A percentile compares a stretch with the other conserved stretches of the same genome.
These are phyloP conservation scores for Serendipita sp. DNA, from an alignment of 768 basidiomycete species.

Conservation along the genomic window DNA sequence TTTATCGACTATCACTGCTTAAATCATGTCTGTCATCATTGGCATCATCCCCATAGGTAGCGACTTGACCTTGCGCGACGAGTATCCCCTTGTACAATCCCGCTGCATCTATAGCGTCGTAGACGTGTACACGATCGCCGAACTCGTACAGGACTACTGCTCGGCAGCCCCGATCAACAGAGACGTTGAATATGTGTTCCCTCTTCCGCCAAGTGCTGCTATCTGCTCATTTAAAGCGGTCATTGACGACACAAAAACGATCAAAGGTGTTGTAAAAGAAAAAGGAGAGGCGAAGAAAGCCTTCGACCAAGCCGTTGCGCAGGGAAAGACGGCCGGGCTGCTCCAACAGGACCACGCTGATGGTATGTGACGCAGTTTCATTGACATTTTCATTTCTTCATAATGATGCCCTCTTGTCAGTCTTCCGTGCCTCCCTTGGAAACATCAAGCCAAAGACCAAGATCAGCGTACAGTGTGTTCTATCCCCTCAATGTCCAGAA, in stretches of 20 bases:
- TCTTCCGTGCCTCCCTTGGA: not conserved
- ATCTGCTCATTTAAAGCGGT: not conserved
- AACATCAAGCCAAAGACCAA: not conserved
- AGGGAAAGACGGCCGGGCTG: not conserved
- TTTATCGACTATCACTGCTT: too few relatives aligned
- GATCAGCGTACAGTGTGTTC: not conserved
- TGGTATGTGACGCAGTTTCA: not conserved
- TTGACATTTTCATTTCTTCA: not conserved
- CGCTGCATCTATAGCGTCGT: not conserved
- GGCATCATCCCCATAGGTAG: not conserved
- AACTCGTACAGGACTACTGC: not conserved
- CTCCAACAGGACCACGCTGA: not conserved
- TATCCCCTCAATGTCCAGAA: not conserved
- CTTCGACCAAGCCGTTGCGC: not conserved
- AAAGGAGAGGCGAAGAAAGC: not conserved
- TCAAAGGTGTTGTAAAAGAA: conserved; percentile 4
- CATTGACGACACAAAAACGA: not conserved
- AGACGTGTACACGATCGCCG: not conserved
- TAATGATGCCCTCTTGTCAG: too few relatives aligned
- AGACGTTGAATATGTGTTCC: not conserved
- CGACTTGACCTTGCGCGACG: not conserved
- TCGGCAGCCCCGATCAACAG: not conserved
- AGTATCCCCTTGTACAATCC: not conserved
- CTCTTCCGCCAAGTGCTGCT: conserved; percentile 1
- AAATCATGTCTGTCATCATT: too few relatives aligned